These are phyloP conservation scores for Hibiscus syriacus DNA, from an alignment of 345 rosid genomes.

Conservation along the genomic window DNA sequence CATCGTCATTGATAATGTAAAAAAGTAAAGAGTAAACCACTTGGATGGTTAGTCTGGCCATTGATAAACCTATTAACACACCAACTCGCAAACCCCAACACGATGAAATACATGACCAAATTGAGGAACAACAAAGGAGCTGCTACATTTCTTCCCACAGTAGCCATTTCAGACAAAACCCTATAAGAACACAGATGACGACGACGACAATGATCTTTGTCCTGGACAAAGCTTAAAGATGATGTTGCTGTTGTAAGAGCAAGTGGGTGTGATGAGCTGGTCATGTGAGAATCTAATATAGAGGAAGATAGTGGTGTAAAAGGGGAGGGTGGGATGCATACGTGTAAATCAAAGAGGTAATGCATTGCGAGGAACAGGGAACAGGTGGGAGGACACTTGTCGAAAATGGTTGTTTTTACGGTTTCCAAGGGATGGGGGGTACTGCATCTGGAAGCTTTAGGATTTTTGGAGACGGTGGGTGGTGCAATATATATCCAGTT, in stretches of 20 bases:
- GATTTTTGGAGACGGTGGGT: background rate
- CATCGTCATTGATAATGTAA: too few relatives aligned
- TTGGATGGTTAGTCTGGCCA: slow-evolving; percentile 73
- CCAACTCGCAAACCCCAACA: slow-evolving; percentile 85
- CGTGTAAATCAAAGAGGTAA: slow-evolving; percentile 18
- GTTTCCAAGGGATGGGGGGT: background rate
- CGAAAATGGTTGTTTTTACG: slow-evolving; percentile 3
- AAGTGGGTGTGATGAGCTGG: background rate
- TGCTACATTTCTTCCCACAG: slow-evolving; percentile 70
- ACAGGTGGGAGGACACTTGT: slow-evolving; percentile 54
- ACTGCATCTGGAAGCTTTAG: background rate
- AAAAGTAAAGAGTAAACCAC: slow-evolving; percentile 34
- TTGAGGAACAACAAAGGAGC: slow-evolving; percentile 88
- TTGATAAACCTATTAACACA: slow-evolving; percentile 63
- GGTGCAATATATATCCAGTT: background rate
- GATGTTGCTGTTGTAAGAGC: background rate
- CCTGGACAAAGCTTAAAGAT: background rate
- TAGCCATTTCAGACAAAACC: slow-evolving; percentile 21
- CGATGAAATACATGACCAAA: slow-evolving; percentile 67
- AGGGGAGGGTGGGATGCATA: background rate
- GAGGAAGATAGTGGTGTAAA: slow-evolving; percentile 1
- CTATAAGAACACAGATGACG: background rate
- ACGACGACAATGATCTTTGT: background rate
- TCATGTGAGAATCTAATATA: background rate
- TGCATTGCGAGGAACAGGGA: slow-evolving; percentile 2